Conservation (phyloP, 2,329 filamentous ascomycete genomes). For the Raffaelea ambrosiae region DNA sequence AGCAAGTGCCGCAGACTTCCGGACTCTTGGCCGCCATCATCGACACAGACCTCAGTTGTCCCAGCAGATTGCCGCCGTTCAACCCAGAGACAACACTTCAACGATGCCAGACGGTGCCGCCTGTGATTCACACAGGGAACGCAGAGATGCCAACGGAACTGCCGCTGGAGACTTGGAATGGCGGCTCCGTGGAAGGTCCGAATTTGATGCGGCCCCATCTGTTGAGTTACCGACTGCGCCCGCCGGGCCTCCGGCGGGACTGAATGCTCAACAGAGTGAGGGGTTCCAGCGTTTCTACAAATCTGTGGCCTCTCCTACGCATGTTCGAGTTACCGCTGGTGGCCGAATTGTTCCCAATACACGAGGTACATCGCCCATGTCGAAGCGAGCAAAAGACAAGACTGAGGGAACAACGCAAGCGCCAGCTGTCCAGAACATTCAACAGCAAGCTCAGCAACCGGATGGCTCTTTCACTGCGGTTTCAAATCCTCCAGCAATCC, state of each 20-base stretch:
- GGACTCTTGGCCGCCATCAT: conserved; percentile 7
- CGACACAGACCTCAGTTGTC: conserved; percentile 7
- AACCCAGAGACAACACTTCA: conserved; percentile 22
- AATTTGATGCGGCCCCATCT: conserved; percentile 35
- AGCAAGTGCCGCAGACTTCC: conserved; percentile 1
- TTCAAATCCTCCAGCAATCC: conserved; percentile 12
- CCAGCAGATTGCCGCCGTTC: background rate
- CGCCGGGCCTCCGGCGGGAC: conserved; percentile 21
- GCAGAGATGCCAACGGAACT: background rate
- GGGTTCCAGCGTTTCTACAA: conserved; percentile 63
- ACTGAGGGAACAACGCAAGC: conserved; percentile 13
- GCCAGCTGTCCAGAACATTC: conserved; percentile 10
- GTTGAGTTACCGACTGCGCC: conserved; percentile 46
- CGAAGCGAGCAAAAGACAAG: conserved; percentile 39
- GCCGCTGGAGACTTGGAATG: conserved; percentile 16
- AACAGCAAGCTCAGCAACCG: conserved; percentile 3
- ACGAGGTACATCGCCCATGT: conserved; percentile 42
- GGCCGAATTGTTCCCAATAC: conserved; percentile 60
- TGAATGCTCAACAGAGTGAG: conserved; percentile 48
- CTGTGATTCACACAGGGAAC: conserved; percentile 16
- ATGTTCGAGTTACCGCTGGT: conserved; percentile 59
- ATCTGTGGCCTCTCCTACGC: conserved; percentile 58
- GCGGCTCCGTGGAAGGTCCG: conserved; percentile 32
- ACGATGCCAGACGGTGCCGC: conserved; percentile 25
- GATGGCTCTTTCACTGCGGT: background rate